Evolutionary conservation across 768 basidiomycete genomes (phyloP).

Genomic region (Trametes villosa): DNA sequence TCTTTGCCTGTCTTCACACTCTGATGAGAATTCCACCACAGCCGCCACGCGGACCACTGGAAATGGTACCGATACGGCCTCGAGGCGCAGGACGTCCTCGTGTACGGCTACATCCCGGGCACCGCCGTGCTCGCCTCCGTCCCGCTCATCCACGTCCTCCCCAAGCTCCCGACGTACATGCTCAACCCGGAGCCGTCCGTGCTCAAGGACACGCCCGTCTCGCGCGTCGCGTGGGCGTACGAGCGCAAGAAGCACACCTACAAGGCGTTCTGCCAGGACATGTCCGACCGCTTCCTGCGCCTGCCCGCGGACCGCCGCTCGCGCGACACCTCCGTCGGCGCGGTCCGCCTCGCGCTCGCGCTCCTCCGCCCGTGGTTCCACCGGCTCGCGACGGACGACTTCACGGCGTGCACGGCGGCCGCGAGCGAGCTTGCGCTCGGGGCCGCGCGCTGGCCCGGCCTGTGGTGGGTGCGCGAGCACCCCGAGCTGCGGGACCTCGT

Average conservation of each 20-base stretch:
- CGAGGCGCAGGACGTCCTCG: slow-evolving; percentile 77
- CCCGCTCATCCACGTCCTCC: slow-evolving; percentile 65
- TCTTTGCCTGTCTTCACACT: background rate
- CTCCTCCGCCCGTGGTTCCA: slow-evolving; percentile 77
- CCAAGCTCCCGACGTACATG: slow-evolving; percentile 77
- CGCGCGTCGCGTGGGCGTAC: slow-evolving; percentile 56
- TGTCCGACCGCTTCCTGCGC: slow-evolving; percentile 64
- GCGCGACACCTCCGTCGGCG: slow-evolving; percentile 67
- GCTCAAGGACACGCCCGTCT: slow-evolving; percentile 41
- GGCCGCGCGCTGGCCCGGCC: slow-evolving; percentile 60
- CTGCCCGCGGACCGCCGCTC: slow-evolving; percentile 59
- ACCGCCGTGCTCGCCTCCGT: slow-evolving; percentile 71
- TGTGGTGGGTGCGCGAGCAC: slow-evolving; percentile 69
- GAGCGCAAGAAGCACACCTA: slow-evolving; percentile 62
- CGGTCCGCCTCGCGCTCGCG: slow-evolving; percentile 67
- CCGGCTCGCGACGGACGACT: slow-evolving; percentile 45
- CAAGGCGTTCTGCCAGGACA: slow-evolving; percentile 71
- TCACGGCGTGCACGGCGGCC: slow-evolving; percentile 42
- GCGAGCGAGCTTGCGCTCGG: slow-evolving; percentile 41
- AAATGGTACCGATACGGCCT: slow-evolving; percentile 77
- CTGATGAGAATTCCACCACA: slow-evolving; percentile 30
- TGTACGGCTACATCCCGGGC: slow-evolving; percentile 68
- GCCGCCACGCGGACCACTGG: slow-evolving; percentile 67
- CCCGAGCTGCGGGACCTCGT: slow-evolving; percentile 64
- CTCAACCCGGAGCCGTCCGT: slow-evolving; percentile 40